Evolutionary conservation across 371 early-diverging fungal genomes (phyloP).

Genomic region (Mortierella sp.): DNA sequence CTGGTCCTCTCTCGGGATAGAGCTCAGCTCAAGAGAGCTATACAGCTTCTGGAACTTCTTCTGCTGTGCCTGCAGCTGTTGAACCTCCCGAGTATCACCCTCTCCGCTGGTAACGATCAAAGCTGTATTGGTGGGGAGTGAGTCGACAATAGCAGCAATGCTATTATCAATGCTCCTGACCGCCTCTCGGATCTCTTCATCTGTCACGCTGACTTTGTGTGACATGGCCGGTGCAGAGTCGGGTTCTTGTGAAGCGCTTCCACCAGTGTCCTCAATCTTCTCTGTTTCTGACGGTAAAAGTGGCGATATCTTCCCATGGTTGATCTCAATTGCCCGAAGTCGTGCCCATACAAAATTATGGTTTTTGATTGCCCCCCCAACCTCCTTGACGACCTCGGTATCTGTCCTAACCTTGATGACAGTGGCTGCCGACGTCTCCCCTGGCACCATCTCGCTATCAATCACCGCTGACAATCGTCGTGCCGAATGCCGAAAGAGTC

Average conservation of each 20-base stretch:
- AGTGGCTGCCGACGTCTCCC: conserved; percentile 8
- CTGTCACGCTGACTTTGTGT: conserved; percentile 9
- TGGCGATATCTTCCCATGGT: conserved; percentile 27
- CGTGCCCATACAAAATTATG: conserved; percentile 53
- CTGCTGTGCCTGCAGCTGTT: conserved; percentile 25
- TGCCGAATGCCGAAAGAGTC: conserved; percentile 55
- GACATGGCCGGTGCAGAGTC: conserved; percentile 8
- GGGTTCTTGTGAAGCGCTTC: not conserved
- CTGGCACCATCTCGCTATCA: conserved; percentile 35
- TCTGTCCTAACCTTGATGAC: conserved; percentile 27
- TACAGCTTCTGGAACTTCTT: conserved; percentile 29
- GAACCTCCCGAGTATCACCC: conserved; percentile 56
- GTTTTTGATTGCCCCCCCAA: conserved; percentile 19
- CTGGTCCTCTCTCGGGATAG: conserved; percentile 32
- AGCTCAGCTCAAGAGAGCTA: conserved; percentile 32
- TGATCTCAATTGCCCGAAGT: conserved; percentile 47
- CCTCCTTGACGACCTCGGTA: conserved; percentile 28
- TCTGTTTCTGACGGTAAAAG: not conserved
- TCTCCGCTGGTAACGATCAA: conserved; percentile 63
- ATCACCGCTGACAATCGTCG: conserved; percentile 57
- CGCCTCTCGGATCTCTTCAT: conserved; percentile 34
- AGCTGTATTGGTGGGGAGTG: conserved; percentile 58
- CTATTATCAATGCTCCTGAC: conserved; percentile 47
- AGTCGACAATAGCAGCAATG: conserved; percentile 58
- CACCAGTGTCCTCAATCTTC: not conserved